phyloP scores from a whole-genome alignment of 2,329 filamentous ascomycete genomes.

The Trichoderma afroharzianum region DNA sequence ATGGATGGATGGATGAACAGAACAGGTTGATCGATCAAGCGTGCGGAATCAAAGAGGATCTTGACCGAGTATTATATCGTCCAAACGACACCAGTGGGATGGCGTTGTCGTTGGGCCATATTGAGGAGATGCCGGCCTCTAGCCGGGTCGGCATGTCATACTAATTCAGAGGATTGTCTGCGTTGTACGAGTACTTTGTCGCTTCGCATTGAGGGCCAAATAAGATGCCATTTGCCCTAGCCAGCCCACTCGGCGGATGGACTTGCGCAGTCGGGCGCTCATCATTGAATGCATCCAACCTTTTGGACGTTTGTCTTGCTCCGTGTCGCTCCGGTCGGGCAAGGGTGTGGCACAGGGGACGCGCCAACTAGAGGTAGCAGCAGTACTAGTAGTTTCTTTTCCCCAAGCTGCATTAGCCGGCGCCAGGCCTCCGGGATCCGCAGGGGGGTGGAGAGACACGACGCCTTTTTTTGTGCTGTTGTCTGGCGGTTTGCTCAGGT shows the following conservation, averaged over 20 bases:
- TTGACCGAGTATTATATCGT: slow-evolving; percentile 1
- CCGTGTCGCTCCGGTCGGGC: slow-evolving; percentile 9
- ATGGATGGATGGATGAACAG: neutral
- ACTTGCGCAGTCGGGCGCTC: neutral
- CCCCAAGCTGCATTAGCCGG: slow-evolving; percentile 15
- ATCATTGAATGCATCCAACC: neutral
- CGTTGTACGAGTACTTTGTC: neutral
- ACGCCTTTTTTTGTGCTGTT: neutral
- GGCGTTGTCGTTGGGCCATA: slow-evolving; percentile 7
- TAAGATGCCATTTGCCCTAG: neutral
- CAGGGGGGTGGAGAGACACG: neutral
- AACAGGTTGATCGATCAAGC: neutral
- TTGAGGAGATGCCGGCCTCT: slow-evolving; percentile 1
- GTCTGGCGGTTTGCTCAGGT: neutral
- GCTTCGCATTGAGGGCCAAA: neutral
- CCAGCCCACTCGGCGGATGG: neutral
- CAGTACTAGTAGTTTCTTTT: neutral
- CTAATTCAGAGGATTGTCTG: neutral
- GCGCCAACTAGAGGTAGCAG: neutral
- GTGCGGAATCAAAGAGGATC: neutral
- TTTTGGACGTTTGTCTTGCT: neutral
- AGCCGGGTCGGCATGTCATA: neutral
- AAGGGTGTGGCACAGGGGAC: slow-evolving; percentile 4
- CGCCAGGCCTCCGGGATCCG: slow-evolving; percentile 14
- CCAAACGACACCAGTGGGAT: neutral